Evolutionary conservation across 305 asterid species (phyloP).

Genomic region (Ilex paraguariensis): DNA sequence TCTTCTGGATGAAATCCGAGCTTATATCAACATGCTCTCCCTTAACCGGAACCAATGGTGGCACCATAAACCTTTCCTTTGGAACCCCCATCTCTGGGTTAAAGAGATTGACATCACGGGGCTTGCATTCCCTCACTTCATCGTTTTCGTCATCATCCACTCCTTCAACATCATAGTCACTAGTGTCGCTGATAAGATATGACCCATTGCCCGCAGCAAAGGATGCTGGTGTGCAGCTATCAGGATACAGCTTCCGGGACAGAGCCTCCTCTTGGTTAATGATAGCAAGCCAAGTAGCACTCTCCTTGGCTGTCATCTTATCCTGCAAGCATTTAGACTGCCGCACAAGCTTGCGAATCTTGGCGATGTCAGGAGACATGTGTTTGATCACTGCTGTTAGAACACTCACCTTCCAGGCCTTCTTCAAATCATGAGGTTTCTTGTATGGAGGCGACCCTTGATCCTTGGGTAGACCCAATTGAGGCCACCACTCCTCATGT

Average conservation of each 20-base stretch:
- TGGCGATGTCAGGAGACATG: slow-evolving; percentile 52
- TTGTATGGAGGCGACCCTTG: slow-evolving; percentile 54
- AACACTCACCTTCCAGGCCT: slow-evolving; percentile 60
- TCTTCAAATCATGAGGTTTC: slow-evolving; percentile 69
- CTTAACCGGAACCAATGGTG: slow-evolving; percentile 34
- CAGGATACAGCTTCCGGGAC: slow-evolving; percentile 36
- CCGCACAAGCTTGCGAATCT: slow-evolving; percentile 49
- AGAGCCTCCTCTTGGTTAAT: slow-evolving; percentile 52
- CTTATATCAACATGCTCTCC: slow-evolving; percentile 44
- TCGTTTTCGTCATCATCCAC: slow-evolving; percentile 23
- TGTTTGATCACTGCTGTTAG: slow-evolving; percentile 59
- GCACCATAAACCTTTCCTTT: slow-evolving; percentile 16
- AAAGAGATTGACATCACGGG: slow-evolving; percentile 19
- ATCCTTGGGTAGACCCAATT: slow-evolving; percentile 38
- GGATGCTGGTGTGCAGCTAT: slow-evolving; percentile 24
- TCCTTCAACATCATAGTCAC: slow-evolving; percentile 61
- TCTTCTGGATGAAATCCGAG: slow-evolving; percentile 32
- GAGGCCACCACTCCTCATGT: slow-evolving; percentile 56
- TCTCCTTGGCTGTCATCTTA: slow-evolving; percentile 74
- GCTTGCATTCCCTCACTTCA: slow-evolving; percentile 33
- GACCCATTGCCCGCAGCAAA: slow-evolving; percentile 25
- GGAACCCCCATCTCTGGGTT: slow-evolving; percentile 6
- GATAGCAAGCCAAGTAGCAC: slow-evolving; percentile 55
- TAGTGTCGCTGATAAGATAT: slow-evolving; percentile 22
- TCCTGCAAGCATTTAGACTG: slow-evolving; percentile 68